Percentiles rank a stretch among this genome's conserved stretches.
These are phyloP conservation scores for Achlya hypogyna DNA, from an alignment of 352 stramenopile genomes.

Conservation along the genomic window DNA sequence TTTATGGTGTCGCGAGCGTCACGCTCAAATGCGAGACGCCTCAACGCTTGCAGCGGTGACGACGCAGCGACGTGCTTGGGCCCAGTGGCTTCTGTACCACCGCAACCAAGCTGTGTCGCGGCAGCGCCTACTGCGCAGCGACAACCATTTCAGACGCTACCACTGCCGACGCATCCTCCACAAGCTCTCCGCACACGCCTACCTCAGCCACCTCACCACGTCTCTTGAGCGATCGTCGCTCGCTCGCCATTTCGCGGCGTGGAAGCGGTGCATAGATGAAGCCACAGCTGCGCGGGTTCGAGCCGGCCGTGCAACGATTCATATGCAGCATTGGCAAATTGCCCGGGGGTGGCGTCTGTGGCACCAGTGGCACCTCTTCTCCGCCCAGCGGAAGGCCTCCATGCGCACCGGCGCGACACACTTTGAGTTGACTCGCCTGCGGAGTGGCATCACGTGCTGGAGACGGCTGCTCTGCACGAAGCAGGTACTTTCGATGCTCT, in stretches of 20 bases:
- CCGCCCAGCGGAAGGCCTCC: no score
- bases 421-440: not conserved
- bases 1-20: not conserved
- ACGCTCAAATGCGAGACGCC: not conserved
- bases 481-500: not conserved
- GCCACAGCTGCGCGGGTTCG: not conserved
- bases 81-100: not conserved
- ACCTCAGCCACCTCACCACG: not conserved
- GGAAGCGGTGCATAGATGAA: not conserved
- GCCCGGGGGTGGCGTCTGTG: not conserved
- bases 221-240: not conserved
- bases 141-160: not conserved
- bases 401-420: not conserved
- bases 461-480: not conserved
- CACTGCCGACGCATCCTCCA: not conserved
- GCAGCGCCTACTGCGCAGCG: not conserved
- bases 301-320: not conserved
- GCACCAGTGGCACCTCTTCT: not conserved
- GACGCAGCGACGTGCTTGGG: not conserved
- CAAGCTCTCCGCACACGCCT: not conserved
- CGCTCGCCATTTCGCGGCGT: not conserved
- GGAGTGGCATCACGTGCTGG: not conserved
- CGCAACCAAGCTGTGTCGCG: not conserved
- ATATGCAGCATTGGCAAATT: not conserved
- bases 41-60: no score